A percentile compares a stretch with the other conserved stretches of the same genome.
These are phyloP conservation scores for Drechslerella stenobrocha DNA, from an alignment of 2,329 filamentous ascomycete species.

Conservation along the genomic window DNA sequence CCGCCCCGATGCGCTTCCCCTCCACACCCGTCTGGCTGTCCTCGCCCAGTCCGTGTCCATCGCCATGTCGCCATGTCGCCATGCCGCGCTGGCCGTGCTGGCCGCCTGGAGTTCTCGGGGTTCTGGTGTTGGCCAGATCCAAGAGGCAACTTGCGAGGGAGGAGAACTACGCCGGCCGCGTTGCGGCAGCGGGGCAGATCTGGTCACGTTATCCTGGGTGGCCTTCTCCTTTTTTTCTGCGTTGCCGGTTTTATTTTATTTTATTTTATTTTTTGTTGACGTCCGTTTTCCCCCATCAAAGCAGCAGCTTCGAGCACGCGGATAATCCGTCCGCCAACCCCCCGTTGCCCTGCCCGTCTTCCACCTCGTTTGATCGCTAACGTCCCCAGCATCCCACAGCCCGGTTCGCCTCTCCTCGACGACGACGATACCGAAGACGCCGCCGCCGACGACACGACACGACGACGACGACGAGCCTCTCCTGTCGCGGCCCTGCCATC, in stretches of 20 bases:
- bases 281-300: conserved; percentile 7
- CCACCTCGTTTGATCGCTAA: not conserved
- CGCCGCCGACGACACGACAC: no score
- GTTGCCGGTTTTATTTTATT: not conserved
- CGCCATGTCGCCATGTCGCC: no score
- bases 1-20: no score
- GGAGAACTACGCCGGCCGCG: conserved; percentile 27
- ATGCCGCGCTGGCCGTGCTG: no score
- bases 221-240: conserved; percentile 6
- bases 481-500: not conserved
- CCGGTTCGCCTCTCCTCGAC: not conserved
- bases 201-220: not conserved
- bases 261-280: conserved; percentile 18
- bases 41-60: no score
- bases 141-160: conserved; percentile 18
- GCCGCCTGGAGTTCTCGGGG: no score
- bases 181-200: conserved; percentile 13
- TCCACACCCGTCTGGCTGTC: not conserved
- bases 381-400: not conserved
- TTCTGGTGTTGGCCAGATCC: no score
- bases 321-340: conserved; percentile 4
- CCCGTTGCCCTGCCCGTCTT: not conserved
- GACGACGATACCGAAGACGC: no score
- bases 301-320: not conserved
- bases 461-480: no score